Percentiles rank a stretch among this genome's conserved stretches.
Conservation (phyloP, 108 stramenopile genomes). For the Stephanodiscus minutulus region DNA sequence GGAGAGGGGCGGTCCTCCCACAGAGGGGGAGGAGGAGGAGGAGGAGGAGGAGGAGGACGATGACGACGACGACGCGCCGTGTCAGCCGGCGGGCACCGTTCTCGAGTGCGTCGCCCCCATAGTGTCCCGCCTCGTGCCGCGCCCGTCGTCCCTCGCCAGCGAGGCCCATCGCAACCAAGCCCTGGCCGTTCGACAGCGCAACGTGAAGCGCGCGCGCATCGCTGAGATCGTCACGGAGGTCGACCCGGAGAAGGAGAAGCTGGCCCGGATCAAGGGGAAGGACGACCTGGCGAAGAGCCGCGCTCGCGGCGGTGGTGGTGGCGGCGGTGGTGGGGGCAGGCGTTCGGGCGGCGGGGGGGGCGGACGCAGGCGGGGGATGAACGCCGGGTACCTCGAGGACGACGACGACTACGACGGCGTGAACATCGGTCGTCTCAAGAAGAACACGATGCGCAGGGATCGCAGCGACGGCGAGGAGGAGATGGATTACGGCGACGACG, state of each 20-base stretch:
- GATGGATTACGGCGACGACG: constrained; percentile 69
- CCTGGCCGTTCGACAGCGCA: constrained; percentile 72
- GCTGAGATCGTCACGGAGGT: constrained; percentile 75
- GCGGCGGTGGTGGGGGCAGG: constrained; percentile 24
- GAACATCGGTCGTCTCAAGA: constrained; percentile 61
- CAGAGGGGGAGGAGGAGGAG: constrained; percentile 11
- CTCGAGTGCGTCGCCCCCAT: constrained; percentile 75
- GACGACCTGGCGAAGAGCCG: constrained; percentile 67
- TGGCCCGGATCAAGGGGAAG: constrained; percentile 67
- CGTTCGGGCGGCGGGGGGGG: constrained; percentile 13
- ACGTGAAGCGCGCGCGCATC: constrained; percentile 75
- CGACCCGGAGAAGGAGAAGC: constrained; percentile 85
- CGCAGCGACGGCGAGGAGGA: constrained; percentile 62
- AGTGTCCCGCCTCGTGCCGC: constrained; percentile 53
- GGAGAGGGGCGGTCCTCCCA: constrained; percentile 9
- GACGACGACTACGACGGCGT: constrained; percentile 80
- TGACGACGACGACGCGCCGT: constrained; percentile 34
- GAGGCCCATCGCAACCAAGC: constrained; percentile 84
- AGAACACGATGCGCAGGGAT: constrained; percentile 52
- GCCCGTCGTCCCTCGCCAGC: constrained; percentile 74
- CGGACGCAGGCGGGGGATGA: constrained; percentile 61
- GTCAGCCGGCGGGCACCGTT: constrained; percentile 60
- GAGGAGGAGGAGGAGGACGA: constrained; percentile 48
- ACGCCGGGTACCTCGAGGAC: constrained; percentile 72
- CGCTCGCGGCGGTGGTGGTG: constrained; percentile 41